These are phyloP conservation scores for Fusarium sp. DNA, from an alignment of 2,329 filamentous ascomycete species.

Conservation along the genomic window DNA sequence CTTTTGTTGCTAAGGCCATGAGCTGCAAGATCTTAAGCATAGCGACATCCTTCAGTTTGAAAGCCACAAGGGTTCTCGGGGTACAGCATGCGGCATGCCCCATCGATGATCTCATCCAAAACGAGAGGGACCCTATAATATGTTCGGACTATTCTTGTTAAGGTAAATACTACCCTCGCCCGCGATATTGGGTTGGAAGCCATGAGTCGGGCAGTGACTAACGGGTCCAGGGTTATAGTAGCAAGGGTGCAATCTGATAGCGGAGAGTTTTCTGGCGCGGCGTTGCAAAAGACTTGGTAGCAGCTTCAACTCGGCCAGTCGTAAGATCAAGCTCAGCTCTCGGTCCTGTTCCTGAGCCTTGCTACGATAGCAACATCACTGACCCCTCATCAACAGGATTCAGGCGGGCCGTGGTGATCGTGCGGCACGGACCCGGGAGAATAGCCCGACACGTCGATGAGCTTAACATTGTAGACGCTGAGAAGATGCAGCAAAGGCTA, in stretches of 20 bases:
- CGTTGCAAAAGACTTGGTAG: neutral
- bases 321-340: neutral
- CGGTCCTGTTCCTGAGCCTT: conserved; percentile 9
- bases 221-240: neutral
- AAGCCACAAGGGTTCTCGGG: conserved; percentile 12
- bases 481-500: neutral
- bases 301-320: neutral
- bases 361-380: neutral
- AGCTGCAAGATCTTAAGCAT: conserved; percentile 8
- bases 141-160: neutral
- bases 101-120: conserved; percentile 26
- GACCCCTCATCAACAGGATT: conserved; percentile 7
- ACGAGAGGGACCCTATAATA: neutral
- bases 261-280: neutral
- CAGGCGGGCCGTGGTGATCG: conserved; percentile 38
- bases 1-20: conserved; percentile 25
- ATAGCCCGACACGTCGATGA: conserved; percentile 1
- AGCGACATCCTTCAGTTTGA: neutral
- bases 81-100: conserved; percentile 3
- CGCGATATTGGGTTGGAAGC: neutral
- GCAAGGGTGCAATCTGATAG: neutral
- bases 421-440: conserved; percentile 23
- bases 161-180: neutral
- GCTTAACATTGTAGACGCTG: neutral
- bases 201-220: conserved; percentile 2